Conservation (phyloP, 371 early-diverging fungal genomes). For the Nematocida parisii region DNA sequence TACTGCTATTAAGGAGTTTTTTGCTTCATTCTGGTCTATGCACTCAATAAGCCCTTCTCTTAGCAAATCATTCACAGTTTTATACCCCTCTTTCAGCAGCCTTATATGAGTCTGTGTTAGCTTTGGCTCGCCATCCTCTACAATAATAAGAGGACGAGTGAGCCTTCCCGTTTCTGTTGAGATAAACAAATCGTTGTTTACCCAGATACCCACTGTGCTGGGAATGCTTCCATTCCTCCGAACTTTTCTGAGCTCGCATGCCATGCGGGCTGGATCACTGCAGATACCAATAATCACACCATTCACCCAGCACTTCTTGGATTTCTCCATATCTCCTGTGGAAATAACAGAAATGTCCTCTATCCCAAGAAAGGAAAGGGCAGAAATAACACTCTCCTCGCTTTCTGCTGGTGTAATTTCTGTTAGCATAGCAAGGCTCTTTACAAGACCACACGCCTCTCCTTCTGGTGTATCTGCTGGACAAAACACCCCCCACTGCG, state of each 20-base stretch:
- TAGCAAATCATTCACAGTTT: conserved; percentile 82
- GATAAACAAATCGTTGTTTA: conserved; percentile 81
- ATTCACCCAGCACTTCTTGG: conserved; percentile 77
- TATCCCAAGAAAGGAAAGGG: conserved; percentile 74
- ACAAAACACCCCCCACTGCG: conserved; percentile 97
- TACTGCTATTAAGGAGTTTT: conserved; percentile 85
- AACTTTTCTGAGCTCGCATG: conserved; percentile 76
- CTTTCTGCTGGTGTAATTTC: conserved; percentile 89
- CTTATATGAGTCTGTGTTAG: conserved; percentile 74
- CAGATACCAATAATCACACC: conserved; percentile 83
- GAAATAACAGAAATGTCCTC: conserved; percentile 71
- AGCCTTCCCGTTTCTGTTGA: conserved; percentile 95
- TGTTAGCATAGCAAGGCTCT: conserved; percentile 95
- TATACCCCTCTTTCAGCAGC: conserved; percentile 60
- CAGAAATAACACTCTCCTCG: conserved; percentile 73
- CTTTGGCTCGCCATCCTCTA: conserved; percentile 71
- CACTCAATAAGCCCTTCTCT: conserved; percentile 89
- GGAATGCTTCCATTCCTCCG: conserved; percentile 81
- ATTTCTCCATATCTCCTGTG: conserved; percentile 73
- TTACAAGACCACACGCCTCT: conserved; percentile 97
- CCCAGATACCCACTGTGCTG: conserved; percentile 85
- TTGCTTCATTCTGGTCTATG: conserved; percentile 96
- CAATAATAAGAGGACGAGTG: conserved; percentile 91
- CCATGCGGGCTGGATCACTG: conserved; percentile 76
- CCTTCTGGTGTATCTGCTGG: conserved; percentile 99